A percentile compares a stretch with the other conserved stretches of the same genome.
Conservation (phyloP, 768 basidiomycete genomes). For the Calocera viscosa region DNA sequence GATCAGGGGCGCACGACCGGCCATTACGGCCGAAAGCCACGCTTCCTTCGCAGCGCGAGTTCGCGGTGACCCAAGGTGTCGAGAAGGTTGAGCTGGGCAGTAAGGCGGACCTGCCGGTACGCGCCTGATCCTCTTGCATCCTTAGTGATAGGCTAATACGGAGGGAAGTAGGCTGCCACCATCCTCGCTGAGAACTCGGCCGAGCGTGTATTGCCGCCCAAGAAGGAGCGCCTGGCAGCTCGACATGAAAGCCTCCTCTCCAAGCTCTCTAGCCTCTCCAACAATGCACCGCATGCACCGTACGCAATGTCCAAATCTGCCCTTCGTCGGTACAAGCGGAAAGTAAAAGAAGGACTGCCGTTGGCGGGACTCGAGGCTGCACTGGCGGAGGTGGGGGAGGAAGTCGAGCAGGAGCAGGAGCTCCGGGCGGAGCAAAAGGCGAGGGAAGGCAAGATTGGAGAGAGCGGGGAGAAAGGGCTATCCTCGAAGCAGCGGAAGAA, state of each 20-base stretch:
- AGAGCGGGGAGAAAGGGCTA: background rate
- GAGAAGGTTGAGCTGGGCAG: background rate
- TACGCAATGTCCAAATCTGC: conserved; percentile 4
- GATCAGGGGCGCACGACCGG: background rate
- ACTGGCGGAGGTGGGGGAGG: background rate
- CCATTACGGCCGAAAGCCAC: background rate
- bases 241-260: background rate
- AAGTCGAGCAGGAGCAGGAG: conserved; percentile 1
- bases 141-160: background rate
- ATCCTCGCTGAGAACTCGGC: background rate
- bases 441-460: background rate
- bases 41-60: background rate
- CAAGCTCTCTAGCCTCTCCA: background rate
- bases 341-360: background rate
- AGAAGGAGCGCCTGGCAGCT: background rate
- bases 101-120: background rate
- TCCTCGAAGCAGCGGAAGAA: background rate
- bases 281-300: background rate
- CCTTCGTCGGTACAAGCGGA: background rate
- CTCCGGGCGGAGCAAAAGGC: background rate
- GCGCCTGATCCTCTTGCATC: background rate
- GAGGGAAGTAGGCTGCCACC: background rate
- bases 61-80: background rate
- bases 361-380: background rate
- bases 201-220: background rate